Evolutionary conservation across 805 yeast genomes (phyloP).

Genomic region (Lachancea meyersii): DNA sequence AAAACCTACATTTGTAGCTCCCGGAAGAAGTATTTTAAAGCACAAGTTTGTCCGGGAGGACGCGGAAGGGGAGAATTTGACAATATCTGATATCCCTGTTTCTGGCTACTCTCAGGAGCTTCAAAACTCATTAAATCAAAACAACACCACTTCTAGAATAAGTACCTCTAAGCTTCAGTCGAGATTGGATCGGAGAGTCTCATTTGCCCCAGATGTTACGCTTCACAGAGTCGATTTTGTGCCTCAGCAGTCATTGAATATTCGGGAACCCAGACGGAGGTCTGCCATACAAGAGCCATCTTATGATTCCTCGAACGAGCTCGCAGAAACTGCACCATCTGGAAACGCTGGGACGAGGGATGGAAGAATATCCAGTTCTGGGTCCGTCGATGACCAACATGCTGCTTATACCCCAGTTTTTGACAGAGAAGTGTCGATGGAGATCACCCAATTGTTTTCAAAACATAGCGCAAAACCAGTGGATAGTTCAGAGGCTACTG

Average conservation of each 20-base stretch:
- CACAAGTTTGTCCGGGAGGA: conserved; percentile 4
- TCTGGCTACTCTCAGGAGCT: conserved; percentile 9
- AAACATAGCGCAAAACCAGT: conserved; percentile 13
- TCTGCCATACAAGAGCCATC: background rate
- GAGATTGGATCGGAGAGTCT: conserved; percentile 46
- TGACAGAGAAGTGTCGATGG: conserved; percentile 19
- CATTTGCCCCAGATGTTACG: conserved; percentile 72
- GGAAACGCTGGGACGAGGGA: background rate
- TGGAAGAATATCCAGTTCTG: background rate
- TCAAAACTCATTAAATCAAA: conserved; percentile 18
- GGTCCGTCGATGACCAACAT: background rate
- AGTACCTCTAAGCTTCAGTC: conserved; percentile 16
- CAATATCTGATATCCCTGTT: conserved; percentile 10
- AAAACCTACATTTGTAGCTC: conserved; percentile 2
- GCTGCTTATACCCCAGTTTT: conserved; percentile 7
- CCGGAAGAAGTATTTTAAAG: conserved; percentile 11
- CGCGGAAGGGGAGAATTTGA: conserved; percentile 8
- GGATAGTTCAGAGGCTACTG: background rate
- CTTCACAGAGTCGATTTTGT: conserved; percentile 48
- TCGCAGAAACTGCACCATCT: background rate
- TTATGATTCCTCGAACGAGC: background rate
- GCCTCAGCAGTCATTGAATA: conserved; percentile 18
- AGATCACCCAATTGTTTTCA: conserved; percentile 19
- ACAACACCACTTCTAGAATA: conserved; percentile 28
- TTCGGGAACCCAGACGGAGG: conserved; percentile 22